These are phyloP conservation scores for Coccomyxa subellipsoidea DNA, from an alignment of 163 green algal genomes.

Conservation along the genomic window DNA sequence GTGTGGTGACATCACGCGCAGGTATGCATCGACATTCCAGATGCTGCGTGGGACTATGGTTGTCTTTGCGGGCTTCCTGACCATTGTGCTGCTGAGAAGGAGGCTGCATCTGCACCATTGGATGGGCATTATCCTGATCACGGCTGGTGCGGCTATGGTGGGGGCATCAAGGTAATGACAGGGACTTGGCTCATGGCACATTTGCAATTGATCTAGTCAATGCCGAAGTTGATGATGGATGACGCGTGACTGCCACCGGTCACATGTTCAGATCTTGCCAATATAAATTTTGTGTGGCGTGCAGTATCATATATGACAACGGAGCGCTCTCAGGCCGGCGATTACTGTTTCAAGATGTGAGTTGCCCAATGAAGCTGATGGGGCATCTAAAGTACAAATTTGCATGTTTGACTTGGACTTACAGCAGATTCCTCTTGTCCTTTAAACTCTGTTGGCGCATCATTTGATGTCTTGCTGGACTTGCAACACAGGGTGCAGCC, in stretches of 20 bases:
- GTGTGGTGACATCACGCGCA: conserved; percentile 16
- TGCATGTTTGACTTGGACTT: no score
- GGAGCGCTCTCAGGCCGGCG: neutral
- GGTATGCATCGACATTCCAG: conserved; percentile 77
- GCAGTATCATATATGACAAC: conserved; percentile 53
- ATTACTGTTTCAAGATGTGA: neutral
- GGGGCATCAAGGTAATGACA: conserved; percentile 62
- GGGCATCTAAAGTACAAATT: no score
- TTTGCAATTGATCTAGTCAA: no score
- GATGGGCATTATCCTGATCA: conserved; percentile 79
- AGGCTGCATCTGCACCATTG: conserved; percentile 79
- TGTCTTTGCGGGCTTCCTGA: conserved; percentile 80
- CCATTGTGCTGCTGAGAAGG: conserved; percentile 69
- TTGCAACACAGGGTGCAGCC: conserved; percentile 63
- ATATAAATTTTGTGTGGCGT: neutral
- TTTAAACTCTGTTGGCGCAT: no score
- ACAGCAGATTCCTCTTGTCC: no score
- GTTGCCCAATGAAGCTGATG: no score
- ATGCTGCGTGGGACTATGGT: conserved; percentile 89
- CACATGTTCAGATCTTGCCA: no score
- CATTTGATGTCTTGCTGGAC: no score
- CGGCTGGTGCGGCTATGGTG: conserved; percentile 72
- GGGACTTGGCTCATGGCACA: no score
- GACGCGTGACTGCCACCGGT: no score
- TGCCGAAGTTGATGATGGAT: no score